These are phyloP conservation scores for Vitis hybrid DNA, from an alignment of 177 flowering plant species.

Conservation along the genomic window DNA sequence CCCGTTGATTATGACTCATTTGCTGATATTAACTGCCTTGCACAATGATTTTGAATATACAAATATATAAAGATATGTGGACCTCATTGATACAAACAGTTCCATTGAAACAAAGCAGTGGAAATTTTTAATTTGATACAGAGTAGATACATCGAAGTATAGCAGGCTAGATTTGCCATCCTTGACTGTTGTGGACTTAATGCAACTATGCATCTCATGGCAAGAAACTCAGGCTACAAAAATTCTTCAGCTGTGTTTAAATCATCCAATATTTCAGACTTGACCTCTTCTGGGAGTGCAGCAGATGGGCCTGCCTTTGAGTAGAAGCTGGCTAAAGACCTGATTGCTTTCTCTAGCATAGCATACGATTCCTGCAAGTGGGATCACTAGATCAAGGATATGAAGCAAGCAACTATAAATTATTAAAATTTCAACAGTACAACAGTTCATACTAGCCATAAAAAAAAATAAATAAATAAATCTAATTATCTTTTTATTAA, in stretches of 20 bases:
- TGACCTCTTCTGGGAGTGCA: conserved; percentile 71
- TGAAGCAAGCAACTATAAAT: background rate
- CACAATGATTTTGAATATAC: no score
- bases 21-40: no score
- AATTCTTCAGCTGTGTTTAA: conserved; percentile 63
- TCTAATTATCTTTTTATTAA: no score
- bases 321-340: conserved; percentile 85
- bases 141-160: background rate
- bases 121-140: background rate
- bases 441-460: no score
- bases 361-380: conserved; percentile 77
- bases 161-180: background rate
- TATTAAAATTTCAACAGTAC: no score
- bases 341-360: conserved; percentile 72
- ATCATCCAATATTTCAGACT: conserved; percentile 60
- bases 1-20: no score
- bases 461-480: no score
- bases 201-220: background rate
- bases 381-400: background rate
- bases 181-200: background rate
- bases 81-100: no score
- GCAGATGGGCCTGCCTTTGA: conserved; percentile 97
- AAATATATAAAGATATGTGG: no score
- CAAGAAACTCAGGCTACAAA: conserved; percentile 30
- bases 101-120: background rate